Base-by-base conservation (phyloP, 1,284 basidiomycete genomes). In the Microbotryum saponariae region DNA sequence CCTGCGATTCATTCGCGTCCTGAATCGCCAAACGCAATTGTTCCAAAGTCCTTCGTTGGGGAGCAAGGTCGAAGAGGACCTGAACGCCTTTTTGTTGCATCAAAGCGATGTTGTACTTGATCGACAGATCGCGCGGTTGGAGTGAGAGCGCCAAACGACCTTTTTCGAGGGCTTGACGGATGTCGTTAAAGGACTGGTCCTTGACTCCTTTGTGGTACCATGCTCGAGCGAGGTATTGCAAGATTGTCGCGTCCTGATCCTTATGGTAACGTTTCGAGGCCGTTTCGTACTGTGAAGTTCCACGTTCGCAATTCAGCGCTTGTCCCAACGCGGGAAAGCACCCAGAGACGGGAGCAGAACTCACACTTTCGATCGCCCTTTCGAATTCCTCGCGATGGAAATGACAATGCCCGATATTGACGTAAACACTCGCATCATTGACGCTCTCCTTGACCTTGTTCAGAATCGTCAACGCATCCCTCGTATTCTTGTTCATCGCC, bases 391-490 rank as follows among this genome's bases (percentile, higher is more conserved):
- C 92, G 56, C 89, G 81, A 31, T 84, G 81, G 73, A 89, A 93
- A 74, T 92, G 88, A 71, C 91, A 94, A 73, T 96, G 93, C 0
- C 92, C 93, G 79, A 96, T 92, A 73, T 97, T 97, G 71, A 90
- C 80, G 72, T 92, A 91, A 9, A 94, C 91, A 67, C 87, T 87
- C 44, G 61, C 63, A 64, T 91, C 88, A 61, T 84, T 82, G 56
- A 91, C 76, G 4, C 85, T 87, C 77, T 96, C 92, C 62, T 89
- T 81, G 58, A 96, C 87, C 75, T 92, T 91, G 7, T 85, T 85
- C 70, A 97, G 89, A 27, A 93, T 81, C 56, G 87, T 85, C 44
- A 97, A 76, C 0, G 92, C 91, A 61, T 93, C 89, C 14, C 88
- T 80, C 2, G 89, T 83, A 65, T 88, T 85, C 73, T 83, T 83